Evolutionary conservation across 495 filamentous ascomycete species (phyloP).

Genomic region (Trichoderma asperelloides): DNA sequence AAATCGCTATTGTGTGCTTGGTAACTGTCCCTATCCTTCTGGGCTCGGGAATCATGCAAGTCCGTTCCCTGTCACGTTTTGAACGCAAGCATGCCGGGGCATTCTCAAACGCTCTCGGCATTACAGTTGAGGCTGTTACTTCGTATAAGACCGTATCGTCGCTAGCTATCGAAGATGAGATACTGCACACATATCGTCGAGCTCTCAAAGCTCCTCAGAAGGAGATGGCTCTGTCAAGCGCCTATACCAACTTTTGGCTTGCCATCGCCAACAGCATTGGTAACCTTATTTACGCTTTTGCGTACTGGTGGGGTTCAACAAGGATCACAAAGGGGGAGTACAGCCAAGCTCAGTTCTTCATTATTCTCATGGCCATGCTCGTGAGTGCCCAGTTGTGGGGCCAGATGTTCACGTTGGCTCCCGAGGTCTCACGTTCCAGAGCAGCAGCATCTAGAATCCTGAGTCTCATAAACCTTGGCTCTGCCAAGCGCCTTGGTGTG

Average conservation of each 20-base stretch:
- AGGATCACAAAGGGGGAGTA: slow-evolving; percentile 49
- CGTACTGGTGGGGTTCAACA: slow-evolving; percentile 59
- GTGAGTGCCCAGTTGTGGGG: slow-evolving; percentile 55
- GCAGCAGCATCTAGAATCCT: slow-evolving; percentile 39
- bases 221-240: slow-evolving; percentile 38
- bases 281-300: slow-evolving; percentile 51
- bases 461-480: slow-evolving; percentile 37
- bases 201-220: slow-evolving; percentile 36
- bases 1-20: slow-evolving; percentile 48
- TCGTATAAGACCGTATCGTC: slow-evolving; percentile 48
- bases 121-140: slow-evolving; percentile 41
- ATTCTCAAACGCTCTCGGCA: slow-evolving; percentile 41
- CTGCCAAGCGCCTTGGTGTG: slow-evolving; percentile 18
- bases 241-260: slow-evolving; percentile 43
- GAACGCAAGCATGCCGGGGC: slow-evolving; percentile 51
- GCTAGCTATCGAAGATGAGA: slow-evolving; percentile 37
- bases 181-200: slow-evolving; percentile 36
- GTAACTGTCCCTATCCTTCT: slow-evolving; percentile 46
- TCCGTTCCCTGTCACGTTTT: slow-evolving; percentile 44
- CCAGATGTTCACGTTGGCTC: slow-evolving; percentile 57
- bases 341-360: slow-evolving; percentile 54
- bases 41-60: slow-evolving; percentile 45
- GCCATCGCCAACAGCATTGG: slow-evolving; percentile 45
- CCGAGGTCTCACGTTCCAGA: slow-evolving; percentile 49
- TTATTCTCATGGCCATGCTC: slow-evolving; percentile 53